Percentiles rank a stretch among this genome's conserved stretches.
phyloP scores from a whole-genome alignment of 306 rosid genomes.

The Cajanus cajan region DNA sequence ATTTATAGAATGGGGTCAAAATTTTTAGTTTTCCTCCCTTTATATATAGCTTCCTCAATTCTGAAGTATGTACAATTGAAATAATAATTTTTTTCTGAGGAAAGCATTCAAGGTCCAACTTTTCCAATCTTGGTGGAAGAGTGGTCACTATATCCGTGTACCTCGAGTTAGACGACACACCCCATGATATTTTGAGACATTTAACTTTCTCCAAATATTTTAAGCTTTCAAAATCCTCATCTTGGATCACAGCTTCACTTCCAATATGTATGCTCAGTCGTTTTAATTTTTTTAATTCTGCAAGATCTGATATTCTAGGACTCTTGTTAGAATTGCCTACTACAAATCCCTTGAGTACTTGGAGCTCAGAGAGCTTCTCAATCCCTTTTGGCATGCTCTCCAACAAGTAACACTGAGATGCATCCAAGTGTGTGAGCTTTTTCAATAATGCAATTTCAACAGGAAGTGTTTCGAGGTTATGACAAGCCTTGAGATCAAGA shows the following conservation, averaged over 20 bases:
- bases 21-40: neutral
- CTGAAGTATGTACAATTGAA: neutral
- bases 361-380: conserved; percentile 10
- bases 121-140: neutral
- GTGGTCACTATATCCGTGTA: neutral
- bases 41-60: conserved; percentile 24
- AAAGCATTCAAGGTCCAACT: neutral
- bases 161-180: neutral
- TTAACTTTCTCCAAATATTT: neutral
- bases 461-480: conserved; percentile 37
- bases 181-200: conserved; percentile 4
- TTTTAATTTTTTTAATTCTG: neutral
- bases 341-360: conserved; percentile 45
- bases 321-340: neutral
- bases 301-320: neutral
- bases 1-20: neutral
- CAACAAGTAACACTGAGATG: conserved; percentile 41
- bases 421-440: conserved; percentile 33
- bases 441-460: conserved; percentile 1
- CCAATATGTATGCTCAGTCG: neutral
- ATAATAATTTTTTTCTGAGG: neutral
- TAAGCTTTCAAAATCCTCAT: neutral
- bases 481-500: conserved; percentile 31
- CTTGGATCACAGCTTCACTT: neutral
- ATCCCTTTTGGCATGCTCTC: conserved; percentile 45